A percentile compares a stretch with the other conserved stretches of the same genome.
These are phyloP conservation scores for Posidonia oceanica DNA, from an alignment of 116 monocot genomes.

Conservation along the genomic window DNA sequence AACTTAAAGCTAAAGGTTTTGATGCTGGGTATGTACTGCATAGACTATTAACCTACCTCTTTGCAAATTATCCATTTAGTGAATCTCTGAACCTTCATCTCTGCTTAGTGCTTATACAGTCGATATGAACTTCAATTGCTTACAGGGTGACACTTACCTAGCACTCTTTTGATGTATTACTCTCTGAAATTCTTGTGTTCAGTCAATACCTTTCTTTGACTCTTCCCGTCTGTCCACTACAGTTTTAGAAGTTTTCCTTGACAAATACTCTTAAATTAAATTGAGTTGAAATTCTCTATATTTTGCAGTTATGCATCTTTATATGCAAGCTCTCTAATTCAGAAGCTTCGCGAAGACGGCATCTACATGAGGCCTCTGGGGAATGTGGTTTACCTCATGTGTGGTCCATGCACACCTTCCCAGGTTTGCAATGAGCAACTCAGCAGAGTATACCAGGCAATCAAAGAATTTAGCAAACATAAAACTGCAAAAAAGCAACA, in stretches of 20 bases:
- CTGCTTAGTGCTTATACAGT: not conserved
- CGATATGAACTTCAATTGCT: no score
- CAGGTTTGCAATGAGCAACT: constrained; percentile 41
- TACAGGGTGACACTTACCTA: no score
- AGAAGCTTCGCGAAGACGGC: constrained; percentile 47
- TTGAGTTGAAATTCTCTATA: not conserved
- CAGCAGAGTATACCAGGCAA: constrained; percentile 33
- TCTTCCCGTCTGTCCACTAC: no score
- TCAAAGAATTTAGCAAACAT: constrained; percentile 20
- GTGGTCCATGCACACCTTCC: constrained; percentile 49
- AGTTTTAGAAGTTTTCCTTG: not conserved
- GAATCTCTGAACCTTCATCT: not conserved
- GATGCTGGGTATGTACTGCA: constrained; percentile 48
- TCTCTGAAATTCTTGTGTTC: no score
- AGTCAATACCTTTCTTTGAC: no score
- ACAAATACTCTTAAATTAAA: not conserved
- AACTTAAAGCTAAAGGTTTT: constrained; percentile 59
- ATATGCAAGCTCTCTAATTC: constrained; percentile 42
- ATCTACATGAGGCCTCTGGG: constrained; percentile 59
- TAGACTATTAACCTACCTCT: not conserved
- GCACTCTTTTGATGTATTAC: no score
- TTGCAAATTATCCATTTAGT: not conserved
- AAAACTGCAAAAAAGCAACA: constrained; percentile 7
- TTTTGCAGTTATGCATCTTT: constrained; percentile 51
- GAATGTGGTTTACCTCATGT: constrained; percentile 66